These are phyloP conservation scores for Blastobotrys niveus DNA, from an alignment of 1,139 yeast genomes.

Conservation along the genomic window DNA sequence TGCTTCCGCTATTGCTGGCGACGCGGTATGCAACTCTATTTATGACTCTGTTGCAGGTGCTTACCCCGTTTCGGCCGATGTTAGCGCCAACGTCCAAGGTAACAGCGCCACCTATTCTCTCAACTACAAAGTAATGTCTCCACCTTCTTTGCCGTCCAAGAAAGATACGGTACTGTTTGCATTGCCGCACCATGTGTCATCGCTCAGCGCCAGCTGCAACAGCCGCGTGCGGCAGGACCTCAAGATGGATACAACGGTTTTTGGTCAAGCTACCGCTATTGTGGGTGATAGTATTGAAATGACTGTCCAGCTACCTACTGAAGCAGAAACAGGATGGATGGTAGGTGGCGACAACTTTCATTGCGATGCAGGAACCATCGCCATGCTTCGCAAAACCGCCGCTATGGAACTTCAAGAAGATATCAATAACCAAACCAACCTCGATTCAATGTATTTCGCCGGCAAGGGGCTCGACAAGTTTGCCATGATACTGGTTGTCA, in stretches of 20 bases:
- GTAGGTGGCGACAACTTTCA: background rate
- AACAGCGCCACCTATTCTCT: conserved; percentile 45
- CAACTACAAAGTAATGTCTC: conserved; percentile 40
- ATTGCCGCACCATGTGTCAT: conserved; percentile 60
- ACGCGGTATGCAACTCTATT: conserved; percentile 17
- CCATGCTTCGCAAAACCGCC: background rate
- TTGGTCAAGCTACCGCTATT: conserved; percentile 59
- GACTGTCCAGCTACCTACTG: conserved; percentile 44
- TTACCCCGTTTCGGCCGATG: conserved; percentile 41
- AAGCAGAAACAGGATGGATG: conserved; percentile 32
- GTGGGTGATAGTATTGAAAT: conserved; percentile 46
- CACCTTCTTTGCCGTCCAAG: conserved; percentile 23
- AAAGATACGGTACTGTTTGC: conserved; percentile 51
- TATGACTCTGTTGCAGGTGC: conserved; percentile 48
- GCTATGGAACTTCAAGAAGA: conserved; percentile 1
- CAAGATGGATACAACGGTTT: conserved; percentile 46
- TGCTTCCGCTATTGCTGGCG: conserved; percentile 3
- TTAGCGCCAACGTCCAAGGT: conserved; percentile 36
- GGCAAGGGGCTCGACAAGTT: conserved; percentile 67
- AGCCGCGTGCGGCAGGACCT: background rate
- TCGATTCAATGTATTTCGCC: conserved; percentile 50
- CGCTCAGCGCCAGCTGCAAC: conserved; percentile 33
- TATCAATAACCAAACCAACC: conserved; percentile 39
- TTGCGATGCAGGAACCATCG: too few relatives aligned
- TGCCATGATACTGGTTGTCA: conserved; percentile 57